phyloP scores from a whole-genome alignment of 768 basidiomycete species.

The Naganishia vaughanmartiniae region DNA sequence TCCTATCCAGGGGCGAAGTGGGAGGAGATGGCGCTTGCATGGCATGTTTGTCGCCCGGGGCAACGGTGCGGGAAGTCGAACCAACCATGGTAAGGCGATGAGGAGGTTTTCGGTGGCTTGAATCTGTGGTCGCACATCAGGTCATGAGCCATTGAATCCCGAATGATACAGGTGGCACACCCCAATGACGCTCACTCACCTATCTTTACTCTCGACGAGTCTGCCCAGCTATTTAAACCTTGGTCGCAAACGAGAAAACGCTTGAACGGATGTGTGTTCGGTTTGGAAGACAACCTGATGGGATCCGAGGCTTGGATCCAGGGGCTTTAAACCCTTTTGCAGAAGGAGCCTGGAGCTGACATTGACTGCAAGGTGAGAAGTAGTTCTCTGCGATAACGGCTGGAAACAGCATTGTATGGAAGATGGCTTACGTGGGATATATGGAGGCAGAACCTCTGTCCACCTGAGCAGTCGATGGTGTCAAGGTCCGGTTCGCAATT shows the following conservation, averaged over 20 bases:
- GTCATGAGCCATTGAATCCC: too few relatives aligned
- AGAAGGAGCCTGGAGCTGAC: not conserved
- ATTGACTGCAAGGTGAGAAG: not conserved
- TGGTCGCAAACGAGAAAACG: too few relatives aligned
- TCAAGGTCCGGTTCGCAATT: not conserved
- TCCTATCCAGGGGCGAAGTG: not conserved
- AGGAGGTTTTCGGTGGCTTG: too few relatives aligned
- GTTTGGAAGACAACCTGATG: not conserved
- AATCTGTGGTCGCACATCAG: too few relatives aligned
- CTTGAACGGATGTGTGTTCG: not conserved
- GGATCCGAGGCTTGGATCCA: not conserved
- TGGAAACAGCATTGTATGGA: not conserved
- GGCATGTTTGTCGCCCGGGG: not conserved
- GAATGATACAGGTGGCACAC: not conserved
- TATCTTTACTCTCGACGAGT: not conserved
- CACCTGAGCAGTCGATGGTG: not conserved
- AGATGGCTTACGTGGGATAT: conserved; percentile 1
- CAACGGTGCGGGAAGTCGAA: not conserved
- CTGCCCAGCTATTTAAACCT: too few relatives aligned
- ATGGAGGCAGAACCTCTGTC: not conserved
- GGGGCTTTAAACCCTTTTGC: not conserved
- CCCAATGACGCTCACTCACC: not conserved
- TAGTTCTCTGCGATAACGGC: not conserved
- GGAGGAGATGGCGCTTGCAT: not conserved
- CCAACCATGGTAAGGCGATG: not conserved